These are phyloP conservation scores for Epichloe elymi DNA, from an alignment of 2,329 filamentous ascomycete genomes.

Conservation along the genomic window DNA sequence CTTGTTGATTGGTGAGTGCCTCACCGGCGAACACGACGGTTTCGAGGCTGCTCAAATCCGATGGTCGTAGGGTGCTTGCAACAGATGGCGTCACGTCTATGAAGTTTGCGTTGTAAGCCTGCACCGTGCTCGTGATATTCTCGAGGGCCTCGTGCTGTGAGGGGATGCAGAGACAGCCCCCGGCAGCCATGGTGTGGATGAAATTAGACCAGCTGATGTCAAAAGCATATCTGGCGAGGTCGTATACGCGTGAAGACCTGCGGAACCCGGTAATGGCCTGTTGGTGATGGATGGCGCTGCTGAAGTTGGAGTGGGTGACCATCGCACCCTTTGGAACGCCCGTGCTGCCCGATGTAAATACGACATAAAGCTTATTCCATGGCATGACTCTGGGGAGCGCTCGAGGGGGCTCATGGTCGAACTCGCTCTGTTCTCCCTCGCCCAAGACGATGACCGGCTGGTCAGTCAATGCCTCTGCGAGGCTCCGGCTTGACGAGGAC, in stretches of 20 bases:
- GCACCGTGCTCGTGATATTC: neutral
- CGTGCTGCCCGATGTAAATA: slow-evolving; percentile 8
- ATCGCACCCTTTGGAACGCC: slow-evolving; percentile 11
- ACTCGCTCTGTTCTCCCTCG: neutral
- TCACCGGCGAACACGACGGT: slow-evolving; percentile 3
- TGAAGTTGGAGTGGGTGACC: slow-evolving; percentile 8
- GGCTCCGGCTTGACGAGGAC: neutral
- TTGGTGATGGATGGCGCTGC: slow-evolving; percentile 6
- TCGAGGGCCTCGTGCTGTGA: slow-evolving; percentile 10
- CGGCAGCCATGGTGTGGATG: slow-evolving; percentile 32
- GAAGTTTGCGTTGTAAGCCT: neutral
- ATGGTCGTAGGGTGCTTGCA: neutral
- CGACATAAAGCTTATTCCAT: slow-evolving; percentile 1
- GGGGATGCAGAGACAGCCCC: slow-evolving; percentile 38
- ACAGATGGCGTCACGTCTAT: slow-evolving; percentile 4
- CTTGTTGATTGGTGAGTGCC: neutral
- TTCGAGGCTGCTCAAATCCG: neutral
- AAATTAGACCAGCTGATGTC: slow-evolving; percentile 37
- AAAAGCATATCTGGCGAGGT: slow-evolving; percentile 35
- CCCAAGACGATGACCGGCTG: neutral
- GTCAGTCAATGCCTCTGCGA: neutral
- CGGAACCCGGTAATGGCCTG: slow-evolving; percentile 6
- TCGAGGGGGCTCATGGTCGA: neutral
- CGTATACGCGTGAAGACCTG: slow-evolving; percentile 19
- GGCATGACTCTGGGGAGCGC: neutral